Percentiles rank a stretch among this genome's conserved stretches.
Conservation (phyloP, 2,329 filamentous ascomycete species). For the Tolypocladium guangdongense region DNA sequence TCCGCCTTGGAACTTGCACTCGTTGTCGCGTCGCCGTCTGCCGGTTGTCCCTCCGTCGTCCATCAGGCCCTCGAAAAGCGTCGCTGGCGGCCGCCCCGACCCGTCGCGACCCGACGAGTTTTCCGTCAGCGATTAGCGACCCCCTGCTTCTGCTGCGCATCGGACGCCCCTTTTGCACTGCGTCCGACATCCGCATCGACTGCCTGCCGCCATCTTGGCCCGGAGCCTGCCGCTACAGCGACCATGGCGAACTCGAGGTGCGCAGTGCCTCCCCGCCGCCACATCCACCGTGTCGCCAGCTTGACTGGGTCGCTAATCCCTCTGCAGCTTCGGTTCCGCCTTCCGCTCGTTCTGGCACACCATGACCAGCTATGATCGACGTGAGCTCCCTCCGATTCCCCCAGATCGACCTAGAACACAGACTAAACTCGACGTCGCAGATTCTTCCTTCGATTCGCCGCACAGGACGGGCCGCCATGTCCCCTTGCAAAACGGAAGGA, state of each 20-base stretch:
- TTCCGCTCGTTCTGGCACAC: slow-evolving; percentile 94
- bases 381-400: slow-evolving; percentile 30
- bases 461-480: slow-evolving; percentile 87
- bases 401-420: not conserved
- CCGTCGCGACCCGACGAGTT: not conserved
- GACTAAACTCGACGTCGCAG: slow-evolving; percentile 31
- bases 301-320: slow-evolving; percentile 8
- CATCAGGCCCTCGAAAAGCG: not conserved
- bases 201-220: slow-evolving; percentile 4
- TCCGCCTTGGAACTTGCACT: not conserved
- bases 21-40: not conserved
- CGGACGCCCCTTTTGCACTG: not conserved
- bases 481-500: slow-evolving; percentile 70
- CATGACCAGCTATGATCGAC: slow-evolving; percentile 62
- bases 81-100: not conserved
- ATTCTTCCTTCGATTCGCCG: slow-evolving; percentile 87
- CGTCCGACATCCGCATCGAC: not conserved
- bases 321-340: slow-evolving; percentile 51
- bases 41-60: not conserved
- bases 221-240: slow-evolving; percentile 9
- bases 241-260: slow-evolving; percentile 19
- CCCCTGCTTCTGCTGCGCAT: not conserved
- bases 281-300: not conserved
- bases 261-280: slow-evolving; percentile 5
- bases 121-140: not conserved